Percentiles rank a stretch among this genome's conserved stretches.
Conservation (phyloP, 2,329 filamentous ascomycete species). For the Calonectria montana region DNA sequence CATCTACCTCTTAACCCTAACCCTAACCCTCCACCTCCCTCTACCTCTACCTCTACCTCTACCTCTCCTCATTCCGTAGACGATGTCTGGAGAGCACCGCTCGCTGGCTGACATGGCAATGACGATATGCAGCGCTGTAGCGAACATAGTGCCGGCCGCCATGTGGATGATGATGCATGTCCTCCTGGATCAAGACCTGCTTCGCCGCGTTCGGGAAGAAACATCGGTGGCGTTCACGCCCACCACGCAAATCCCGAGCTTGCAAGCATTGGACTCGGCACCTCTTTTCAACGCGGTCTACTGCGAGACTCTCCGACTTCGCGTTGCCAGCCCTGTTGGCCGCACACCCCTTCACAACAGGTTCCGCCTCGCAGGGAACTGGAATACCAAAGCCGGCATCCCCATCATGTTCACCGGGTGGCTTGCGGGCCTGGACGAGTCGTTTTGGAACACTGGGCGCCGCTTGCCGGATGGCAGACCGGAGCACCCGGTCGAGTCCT, state of each 20-base stretch:
- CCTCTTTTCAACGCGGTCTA: neutral
- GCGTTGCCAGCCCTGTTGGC: neutral
- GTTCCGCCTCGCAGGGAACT: neutral
- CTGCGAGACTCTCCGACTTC: neutral
- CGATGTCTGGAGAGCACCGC: no score
- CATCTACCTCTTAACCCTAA: no score
- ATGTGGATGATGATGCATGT: neutral
- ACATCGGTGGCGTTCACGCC: neutral
- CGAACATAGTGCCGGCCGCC: neutral
- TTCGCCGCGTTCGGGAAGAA: neutral
- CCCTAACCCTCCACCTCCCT: no score
- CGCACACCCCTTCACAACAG: neutral
- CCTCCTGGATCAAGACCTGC: neutral
- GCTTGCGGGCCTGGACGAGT: neutral
- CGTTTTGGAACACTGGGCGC: conserved; percentile 36
- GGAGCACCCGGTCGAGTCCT: conserved; percentile 29
- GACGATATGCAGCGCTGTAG: neutral
- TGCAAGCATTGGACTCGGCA: neutral
- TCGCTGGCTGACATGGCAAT: no score
- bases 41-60: no score
- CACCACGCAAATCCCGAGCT: neutral
- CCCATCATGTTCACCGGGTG: neutral
- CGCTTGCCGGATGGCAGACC: neutral
- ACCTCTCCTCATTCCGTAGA: no score
- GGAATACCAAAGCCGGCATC: neutral